phyloP scores from a whole-genome alignment of 2,329 filamentous ascomycete genomes.

The Zasmidium citrigriseum region DNA sequence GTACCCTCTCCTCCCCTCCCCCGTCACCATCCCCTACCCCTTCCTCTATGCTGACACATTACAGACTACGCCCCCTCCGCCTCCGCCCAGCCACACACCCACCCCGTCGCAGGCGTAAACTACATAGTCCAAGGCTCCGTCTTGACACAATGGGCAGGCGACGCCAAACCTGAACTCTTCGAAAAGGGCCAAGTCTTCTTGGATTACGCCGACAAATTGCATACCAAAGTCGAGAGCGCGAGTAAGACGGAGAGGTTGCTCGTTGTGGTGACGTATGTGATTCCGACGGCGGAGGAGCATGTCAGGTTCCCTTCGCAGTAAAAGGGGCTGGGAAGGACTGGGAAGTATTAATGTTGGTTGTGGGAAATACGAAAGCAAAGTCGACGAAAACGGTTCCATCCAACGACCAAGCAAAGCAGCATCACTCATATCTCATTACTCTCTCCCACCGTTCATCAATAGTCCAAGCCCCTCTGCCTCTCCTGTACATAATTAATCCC shows the following conservation, averaged over 20 bases:
- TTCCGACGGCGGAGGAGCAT: constrained; percentile 1
- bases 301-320: neutral
- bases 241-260: constrained; percentile 2
- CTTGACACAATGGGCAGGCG: constrained; percentile 1
- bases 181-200: neutral
- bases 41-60: neutral
- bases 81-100: constrained; percentile 4
- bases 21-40: neutral
- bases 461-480: constrained; percentile 4
- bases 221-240: neutral
- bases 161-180: neutral
- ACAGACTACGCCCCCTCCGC: constrained; percentile 5
- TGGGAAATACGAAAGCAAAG: no score
- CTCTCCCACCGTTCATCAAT: neutral
- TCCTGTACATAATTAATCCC: constrained; percentile 31
- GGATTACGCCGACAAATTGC: constrained; percentile 1
- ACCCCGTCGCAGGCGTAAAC: constrained; percentile 1
- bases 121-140: constrained; percentile 1
- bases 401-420: no score
- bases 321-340: no score
- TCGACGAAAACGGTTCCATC: no score
- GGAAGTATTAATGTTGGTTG: no score
- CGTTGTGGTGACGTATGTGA: constrained; percentile 3
- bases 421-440: no score
- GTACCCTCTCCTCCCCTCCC: neutral